Conservation (phyloP, 176 grass and related monocot species). For the Aegilops longissima region DNA sequence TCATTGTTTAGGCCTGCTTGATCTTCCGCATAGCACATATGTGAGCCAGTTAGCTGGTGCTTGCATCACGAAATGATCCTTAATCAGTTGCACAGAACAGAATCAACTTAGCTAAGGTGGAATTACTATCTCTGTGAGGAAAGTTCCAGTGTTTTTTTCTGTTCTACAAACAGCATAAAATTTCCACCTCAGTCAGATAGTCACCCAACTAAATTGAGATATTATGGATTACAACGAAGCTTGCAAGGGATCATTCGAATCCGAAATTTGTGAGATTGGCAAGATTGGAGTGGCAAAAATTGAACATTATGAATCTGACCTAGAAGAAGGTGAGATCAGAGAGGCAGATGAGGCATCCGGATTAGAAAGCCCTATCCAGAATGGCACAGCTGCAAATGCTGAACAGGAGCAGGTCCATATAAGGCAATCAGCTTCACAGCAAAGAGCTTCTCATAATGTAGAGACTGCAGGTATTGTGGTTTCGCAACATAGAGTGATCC, state of each 20-base stretch:
- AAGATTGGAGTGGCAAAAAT: slow-evolving; percentile 31
- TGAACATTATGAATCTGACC: not conserved
- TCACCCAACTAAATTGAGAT: slow-evolving; percentile 19
- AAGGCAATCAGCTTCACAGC: slow-evolving; percentile 7
- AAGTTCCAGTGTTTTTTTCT: not conserved
- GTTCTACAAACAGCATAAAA: slow-evolving; percentile 10
- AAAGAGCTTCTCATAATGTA: slow-evolving; percentile 7
- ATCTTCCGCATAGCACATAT: slow-evolving; percentile 11
- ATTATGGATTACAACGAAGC: slow-evolving; percentile 25
- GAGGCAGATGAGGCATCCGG: slow-evolving; percentile 22
- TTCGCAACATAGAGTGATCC: not conserved
- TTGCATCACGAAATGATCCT: slow-evolving; percentile 2
- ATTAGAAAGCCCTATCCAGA: slow-evolving; percentile 9
- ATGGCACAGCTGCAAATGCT: slow-evolving; percentile 10
- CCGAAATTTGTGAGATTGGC: slow-evolving; percentile 5
- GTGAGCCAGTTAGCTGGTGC: slow-evolving; percentile 6
- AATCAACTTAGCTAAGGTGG: not conserved
- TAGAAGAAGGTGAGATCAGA: slow-evolving; percentile 60
- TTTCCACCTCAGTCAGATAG: not conserved
- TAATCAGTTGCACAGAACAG: slow-evolving; percentile 7
- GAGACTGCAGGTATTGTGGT: slow-evolving; percentile 3
- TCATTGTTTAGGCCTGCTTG: slow-evolving; percentile 8
- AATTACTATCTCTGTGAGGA: not conserved
- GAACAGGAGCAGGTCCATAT: not conserved
- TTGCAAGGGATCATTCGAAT: slow-evolving; percentile 12